Base-by-base conservation (phyloP, 2,329 filamentous ascomycete genomes). In the Cladophialophora carrionii region DNA sequence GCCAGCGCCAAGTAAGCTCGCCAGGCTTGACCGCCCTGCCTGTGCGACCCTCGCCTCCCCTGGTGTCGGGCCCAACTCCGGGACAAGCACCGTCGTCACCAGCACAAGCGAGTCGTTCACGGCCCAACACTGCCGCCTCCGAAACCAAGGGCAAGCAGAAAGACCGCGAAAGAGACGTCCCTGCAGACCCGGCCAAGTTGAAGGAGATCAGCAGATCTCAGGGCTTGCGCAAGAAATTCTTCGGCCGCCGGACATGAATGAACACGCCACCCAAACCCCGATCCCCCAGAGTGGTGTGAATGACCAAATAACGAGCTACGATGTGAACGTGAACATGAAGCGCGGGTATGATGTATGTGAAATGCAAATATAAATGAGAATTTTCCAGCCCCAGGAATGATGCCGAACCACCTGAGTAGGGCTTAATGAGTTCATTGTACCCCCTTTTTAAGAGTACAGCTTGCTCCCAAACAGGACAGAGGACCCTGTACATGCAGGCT, bases 171-270 rank as follows among this genome's bases (percentile, higher is more conserved):
- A 63, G 67, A 41, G 58, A 66, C 22, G 54, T 57, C 24, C 62
- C 64, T 17, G 64, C 61, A 29, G 67, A 69, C 14, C 67, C 67
- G 12, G 57, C 61, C 10, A 69, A 62, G 32, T 22, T 63, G 12
- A 69, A 66, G 43, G 65, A 69, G 24, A 53, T 46, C 3, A 55
- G 34, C 26, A 70, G 63, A 60, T 48, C 57, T 5, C 62, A 62
- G 34, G 61, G 68, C 6, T 62, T 70, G 51, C 56, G 64, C 26
- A 61, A 60, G 41, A 70, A 69, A 48, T 69, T 70, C 54, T 70
- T 70, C 58, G 68, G 68, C 2, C 65, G 59, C 52, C 54, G 65
- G n/a, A 34, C 46, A 12, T 67, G 57, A 67, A 29, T 41, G 9
- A 43, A 8, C 3, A 17, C n/a, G 37, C 17, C 17, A 43, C 17